phyloP scores from a whole-genome alignment of 352 stramenopile genomes.

The Aphanomyces invadans region DNA sequence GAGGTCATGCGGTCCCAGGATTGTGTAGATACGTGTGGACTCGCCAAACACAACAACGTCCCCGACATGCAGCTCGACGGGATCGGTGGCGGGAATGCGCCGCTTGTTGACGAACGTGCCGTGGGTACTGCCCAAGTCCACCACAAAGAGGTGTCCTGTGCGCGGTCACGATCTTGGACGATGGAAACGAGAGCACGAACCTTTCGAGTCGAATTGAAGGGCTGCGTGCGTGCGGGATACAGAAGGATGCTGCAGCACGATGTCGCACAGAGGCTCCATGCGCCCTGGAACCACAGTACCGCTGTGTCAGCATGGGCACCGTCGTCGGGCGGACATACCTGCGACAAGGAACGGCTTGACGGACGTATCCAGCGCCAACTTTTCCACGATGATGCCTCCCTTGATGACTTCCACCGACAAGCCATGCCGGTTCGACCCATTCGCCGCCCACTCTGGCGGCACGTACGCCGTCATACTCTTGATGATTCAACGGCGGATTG shows the following conservation, averaged over 20 bases:
- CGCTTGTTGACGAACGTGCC: constrained; percentile 84
- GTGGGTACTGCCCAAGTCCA: constrained; percentile 71
- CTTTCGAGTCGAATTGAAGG: constrained; percentile 51
- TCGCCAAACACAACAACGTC: constrained; percentile 85
- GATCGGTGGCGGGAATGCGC: constrained; percentile 37
- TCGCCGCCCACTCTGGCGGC: constrained; percentile 41
- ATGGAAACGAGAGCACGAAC: not conserved
- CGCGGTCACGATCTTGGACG: not conserved
- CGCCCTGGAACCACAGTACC: constrained; percentile 27
- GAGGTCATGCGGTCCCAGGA: constrained; percentile 62
- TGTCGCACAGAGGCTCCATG: constrained; percentile 55
- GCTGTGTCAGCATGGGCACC: no score
- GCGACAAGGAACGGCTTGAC: constrained; percentile 41
- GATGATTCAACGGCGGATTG: not conserved
- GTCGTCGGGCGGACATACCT: no score
- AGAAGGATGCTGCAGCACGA: constrained; percentile 63
- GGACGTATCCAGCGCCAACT: constrained; percentile 29
- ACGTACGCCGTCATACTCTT: constrained; percentile 28
- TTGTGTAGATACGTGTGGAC: constrained; percentile 70
- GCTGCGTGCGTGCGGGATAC: constrained; percentile 68
- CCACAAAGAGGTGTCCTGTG: constrained; percentile 52
- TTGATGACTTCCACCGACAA: constrained; percentile 72
- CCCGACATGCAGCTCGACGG: constrained; percentile 60
- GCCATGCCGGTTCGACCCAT: constrained; percentile 41
- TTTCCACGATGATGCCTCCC: constrained; percentile 44